Conservation (phyloP, 345 rosid species). For the Ceriops tagal region DNA sequence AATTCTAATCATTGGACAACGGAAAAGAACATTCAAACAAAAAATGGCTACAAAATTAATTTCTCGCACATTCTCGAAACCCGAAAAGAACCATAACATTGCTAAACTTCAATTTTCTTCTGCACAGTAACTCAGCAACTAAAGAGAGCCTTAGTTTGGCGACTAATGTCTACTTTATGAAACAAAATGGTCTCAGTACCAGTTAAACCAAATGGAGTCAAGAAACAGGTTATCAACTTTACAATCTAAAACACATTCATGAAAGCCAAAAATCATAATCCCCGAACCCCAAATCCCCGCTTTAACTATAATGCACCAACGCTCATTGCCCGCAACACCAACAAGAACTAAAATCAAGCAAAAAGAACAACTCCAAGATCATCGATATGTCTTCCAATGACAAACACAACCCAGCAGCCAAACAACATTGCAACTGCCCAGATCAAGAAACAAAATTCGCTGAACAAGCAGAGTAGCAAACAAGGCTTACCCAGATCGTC, state of each 20-base stretch:
- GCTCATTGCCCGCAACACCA: background rate
- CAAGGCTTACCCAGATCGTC: conserved; percentile 22
- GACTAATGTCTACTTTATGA: too few species aligned
- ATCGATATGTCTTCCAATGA: conserved; percentile 30
- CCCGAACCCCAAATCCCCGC: background rate
- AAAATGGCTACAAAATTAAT: background rate
- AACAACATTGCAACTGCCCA: conserved; percentile 22
- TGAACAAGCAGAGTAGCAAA: background rate
- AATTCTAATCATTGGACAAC: too few species aligned
- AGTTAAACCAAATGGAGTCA: background rate
- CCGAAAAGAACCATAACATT: background rate
- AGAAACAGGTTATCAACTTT: conserved; percentile 24
- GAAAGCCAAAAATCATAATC: background rate
- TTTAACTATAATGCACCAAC: background rate
- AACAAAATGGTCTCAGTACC: background rate
- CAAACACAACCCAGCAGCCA: conserved; percentile 20
- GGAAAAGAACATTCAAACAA: too few species aligned
- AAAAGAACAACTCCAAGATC: conserved; percentile 12
- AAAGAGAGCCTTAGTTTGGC: background rate
- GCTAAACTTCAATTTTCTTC: background rate
- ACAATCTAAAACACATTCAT: conserved; percentile 10
- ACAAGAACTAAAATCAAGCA: conserved; percentile 21
- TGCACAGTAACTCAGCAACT: background rate
- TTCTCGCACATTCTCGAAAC: conserved; percentile 4
- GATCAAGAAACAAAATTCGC: conserved; percentile 23